These are phyloP conservation scores for Debaryomycetaceae sp. DNA, from an alignment of 1,139 yeast genomes.

Conservation along the genomic window DNA sequence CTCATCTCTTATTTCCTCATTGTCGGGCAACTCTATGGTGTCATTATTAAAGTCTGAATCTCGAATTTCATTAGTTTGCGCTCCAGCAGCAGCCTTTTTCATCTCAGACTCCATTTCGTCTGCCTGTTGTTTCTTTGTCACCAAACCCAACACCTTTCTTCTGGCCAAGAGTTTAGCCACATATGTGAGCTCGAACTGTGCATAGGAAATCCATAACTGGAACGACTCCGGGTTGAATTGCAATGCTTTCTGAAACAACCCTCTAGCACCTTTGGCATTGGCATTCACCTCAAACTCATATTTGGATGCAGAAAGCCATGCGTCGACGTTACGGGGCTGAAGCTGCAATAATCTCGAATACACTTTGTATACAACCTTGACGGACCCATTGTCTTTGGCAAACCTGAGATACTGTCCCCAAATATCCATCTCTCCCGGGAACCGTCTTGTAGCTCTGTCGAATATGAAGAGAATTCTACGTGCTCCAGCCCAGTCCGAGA, in stretches of 20 bases:
- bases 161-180: conserved; percentile 80
- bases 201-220: conserved; percentile 79
- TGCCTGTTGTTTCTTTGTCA: conserved; percentile 67
- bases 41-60: conserved; percentile 34
- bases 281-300: conserved; percentile 89
- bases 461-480: conserved; percentile 80
- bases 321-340: conserved; percentile 87
- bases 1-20: conserved; percentile 53
- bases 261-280: conserved; percentile 85
- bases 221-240: conserved; percentile 76
- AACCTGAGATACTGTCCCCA: conserved; percentile 78
- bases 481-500: conserved; percentile 86
- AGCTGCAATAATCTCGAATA: conserved; percentile 76
- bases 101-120: conserved; percentile 46
- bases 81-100: conserved; percentile 20
- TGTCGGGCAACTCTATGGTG: conserved; percentile 48
- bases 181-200: conserved; percentile 83
- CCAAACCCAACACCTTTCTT: conserved; percentile 74
- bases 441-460: conserved; percentile 78
- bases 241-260: conserved; percentile 77
- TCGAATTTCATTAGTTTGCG: conserved; percentile 21
- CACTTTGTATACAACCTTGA: conserved; percentile 75
- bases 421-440: conserved; percentile 69
- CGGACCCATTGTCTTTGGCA: conserved; percentile 72
- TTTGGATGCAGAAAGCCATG: conserved; percentile 95